Conservation (phyloP, 352 stramenopile species). For the Globisporangium polare region DNA sequence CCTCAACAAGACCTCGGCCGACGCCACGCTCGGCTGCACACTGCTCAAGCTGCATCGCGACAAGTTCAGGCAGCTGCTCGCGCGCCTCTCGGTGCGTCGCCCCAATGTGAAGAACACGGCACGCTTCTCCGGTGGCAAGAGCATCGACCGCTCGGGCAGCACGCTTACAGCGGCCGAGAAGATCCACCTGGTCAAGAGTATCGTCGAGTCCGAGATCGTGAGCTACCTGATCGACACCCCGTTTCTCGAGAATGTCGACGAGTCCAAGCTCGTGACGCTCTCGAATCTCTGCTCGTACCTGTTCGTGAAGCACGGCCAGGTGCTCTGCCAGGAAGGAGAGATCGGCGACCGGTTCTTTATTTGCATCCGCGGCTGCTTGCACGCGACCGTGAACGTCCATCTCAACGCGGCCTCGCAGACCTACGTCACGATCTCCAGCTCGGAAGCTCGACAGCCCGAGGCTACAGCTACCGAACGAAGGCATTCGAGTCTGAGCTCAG, state of each 20-base stretch:
- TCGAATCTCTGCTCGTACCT: conserved; percentile 68
- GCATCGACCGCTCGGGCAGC: conserved; percentile 1
- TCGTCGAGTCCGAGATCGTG: conserved; percentile 65
- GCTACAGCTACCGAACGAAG: neutral
- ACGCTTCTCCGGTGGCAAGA: conserved; percentile 39
- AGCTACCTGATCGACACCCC: conserved; percentile 66
- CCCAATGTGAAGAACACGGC: conserved; percentile 42
- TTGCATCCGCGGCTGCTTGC: conserved; percentile 52
- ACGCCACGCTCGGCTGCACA: conserved; percentile 48
- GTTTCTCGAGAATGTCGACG: conserved; percentile 59
- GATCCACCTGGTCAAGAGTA: conserved; percentile 55
- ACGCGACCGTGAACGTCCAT: conserved; percentile 39
- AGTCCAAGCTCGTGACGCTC: conserved; percentile 50
- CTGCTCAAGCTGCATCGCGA: conserved; percentile 56
- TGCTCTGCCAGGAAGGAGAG: conserved; percentile 54
- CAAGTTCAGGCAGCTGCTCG: conserved; percentile 42
- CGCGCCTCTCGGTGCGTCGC: conserved; percentile 17
- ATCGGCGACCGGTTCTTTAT: conserved; percentile 68
- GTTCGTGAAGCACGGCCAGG: conserved; percentile 44
- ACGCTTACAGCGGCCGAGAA: conserved; percentile 50
- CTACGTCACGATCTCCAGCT: conserved; percentile 18
- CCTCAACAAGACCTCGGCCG: conserved; percentile 51
- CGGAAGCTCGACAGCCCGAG: neutral
- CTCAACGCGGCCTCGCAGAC: conserved; percentile 24
- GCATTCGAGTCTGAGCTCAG: neutral